A percentile compares a stretch with the other conserved stretches of the same genome.
Conservation (phyloP, 768 basidiomycete species). For the Suillus alpinus region DNA sequence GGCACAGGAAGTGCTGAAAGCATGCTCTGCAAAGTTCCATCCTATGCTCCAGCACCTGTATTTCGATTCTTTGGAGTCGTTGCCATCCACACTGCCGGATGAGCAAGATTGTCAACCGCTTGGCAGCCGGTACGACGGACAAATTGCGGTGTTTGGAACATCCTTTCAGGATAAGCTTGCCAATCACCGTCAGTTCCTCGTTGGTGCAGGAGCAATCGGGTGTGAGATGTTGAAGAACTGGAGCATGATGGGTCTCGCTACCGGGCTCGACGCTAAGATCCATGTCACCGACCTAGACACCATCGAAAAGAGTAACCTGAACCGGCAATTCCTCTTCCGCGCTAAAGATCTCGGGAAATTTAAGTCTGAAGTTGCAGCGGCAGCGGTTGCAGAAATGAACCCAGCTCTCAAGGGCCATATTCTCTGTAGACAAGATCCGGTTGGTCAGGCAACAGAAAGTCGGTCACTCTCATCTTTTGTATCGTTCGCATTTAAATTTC, state of each 20-base stretch:
- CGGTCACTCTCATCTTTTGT: slow-evolving; percentile 27
- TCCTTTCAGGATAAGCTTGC: slow-evolving; percentile 89
- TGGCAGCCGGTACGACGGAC: slow-evolving; percentile 86
- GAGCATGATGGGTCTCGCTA: slow-evolving; percentile 96
- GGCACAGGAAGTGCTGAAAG: slow-evolving; percentile 96
- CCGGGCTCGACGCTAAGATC: slow-evolving; percentile 74
- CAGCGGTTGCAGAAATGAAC: slow-evolving; percentile 95
- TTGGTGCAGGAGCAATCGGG: slow-evolving; percentile 98
- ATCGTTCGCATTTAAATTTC: slow-evolving; percentile 12
- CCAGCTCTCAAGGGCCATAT: slow-evolving; percentile 86
- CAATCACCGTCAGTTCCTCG: slow-evolving; percentile 90
- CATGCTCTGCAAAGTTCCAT: slow-evolving; percentile 96
- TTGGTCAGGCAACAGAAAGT: slow-evolving; percentile 93
- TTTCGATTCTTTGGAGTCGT: slow-evolving; percentile 95
- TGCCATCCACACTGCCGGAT: slow-evolving; percentile 71
- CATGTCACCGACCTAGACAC: slow-evolving; percentile 97
- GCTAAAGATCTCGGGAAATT: slow-evolving; percentile 95
- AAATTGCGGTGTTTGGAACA: slow-evolving; percentile 95
- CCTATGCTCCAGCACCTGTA: slow-evolving; percentile 94
- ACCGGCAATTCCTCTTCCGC: slow-evolving; percentile 97
- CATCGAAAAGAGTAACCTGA: slow-evolving; percentile 98
- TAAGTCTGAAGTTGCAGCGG: slow-evolving; percentile 92
- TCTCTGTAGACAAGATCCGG: slow-evolving; percentile 84
- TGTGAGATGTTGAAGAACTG: slow-evolving; percentile 99
- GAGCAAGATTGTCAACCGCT: slow-evolving; percentile 82